Evolutionary conservation across 306 rosid species (phyloP).

Genomic region (Oemleria cerasiformis): DNA sequence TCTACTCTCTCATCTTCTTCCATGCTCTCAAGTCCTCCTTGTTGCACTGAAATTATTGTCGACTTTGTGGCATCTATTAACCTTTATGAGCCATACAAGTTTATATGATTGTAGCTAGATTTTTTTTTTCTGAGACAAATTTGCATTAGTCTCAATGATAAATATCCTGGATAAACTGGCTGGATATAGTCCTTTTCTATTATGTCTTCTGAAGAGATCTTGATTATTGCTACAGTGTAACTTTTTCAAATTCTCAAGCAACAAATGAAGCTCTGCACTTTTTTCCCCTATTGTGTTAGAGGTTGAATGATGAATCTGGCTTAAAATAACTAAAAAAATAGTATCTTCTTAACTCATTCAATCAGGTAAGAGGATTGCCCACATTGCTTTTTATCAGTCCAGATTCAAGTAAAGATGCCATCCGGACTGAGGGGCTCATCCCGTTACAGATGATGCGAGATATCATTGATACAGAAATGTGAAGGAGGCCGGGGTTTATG

Average conservation of each 20-base stretch:
- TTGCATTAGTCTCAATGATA: neutral
- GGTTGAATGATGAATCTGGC: neutral
- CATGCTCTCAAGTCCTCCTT: neutral
- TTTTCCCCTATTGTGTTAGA: neutral
- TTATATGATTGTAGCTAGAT: neutral
- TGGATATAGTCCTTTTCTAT: neutral
- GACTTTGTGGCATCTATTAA: neutral
- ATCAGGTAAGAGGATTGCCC: conserved; percentile 87
- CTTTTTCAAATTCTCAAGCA: too few relatives aligned
- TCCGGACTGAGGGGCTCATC: conserved; percentile 85
- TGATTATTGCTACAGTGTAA: too few relatives aligned
- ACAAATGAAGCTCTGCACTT: neutral
- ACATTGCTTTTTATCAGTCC: conserved; percentile 81
- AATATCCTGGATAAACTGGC: neutral
- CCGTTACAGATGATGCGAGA: conserved; percentile 96
- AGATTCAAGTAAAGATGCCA: conserved; percentile 76
- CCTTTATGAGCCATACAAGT: neutral
- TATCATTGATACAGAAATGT: conserved; percentile 69
- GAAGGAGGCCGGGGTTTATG: conserved; percentile 12
- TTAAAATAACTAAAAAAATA: neutral
- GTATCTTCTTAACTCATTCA: neutral
- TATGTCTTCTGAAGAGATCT: neutral
- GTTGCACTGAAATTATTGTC: conserved; percentile 8
- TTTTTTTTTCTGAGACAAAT: neutral
- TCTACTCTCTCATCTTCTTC: neutral